A percentile compares a stretch with the other conserved stretches of the same genome.
These are phyloP conservation scores for Malassezia caprae DNA, from an alignment of 1,284 basidiomycete genomes.

Conservation along the genomic window DNA sequence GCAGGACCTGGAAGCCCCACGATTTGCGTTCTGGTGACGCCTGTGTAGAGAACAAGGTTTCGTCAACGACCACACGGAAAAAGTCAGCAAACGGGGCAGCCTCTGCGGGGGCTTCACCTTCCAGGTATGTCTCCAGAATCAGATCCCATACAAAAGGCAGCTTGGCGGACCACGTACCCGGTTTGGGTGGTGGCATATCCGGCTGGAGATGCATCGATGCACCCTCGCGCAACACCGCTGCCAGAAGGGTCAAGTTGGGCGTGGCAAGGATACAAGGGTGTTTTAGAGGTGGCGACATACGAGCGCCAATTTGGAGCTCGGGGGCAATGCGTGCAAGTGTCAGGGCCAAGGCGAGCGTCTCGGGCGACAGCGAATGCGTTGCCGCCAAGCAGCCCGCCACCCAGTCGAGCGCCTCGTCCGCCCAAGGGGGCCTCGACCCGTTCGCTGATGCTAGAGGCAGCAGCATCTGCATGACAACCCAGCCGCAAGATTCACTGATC, in stretches of 20 bases:
- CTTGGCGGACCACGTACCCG: constrained; percentile 68
- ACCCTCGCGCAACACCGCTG: constrained; percentile 51
- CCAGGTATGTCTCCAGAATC: constrained; percentile 66
- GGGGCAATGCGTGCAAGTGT: constrained; percentile 51
- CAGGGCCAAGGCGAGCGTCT: constrained; percentile 73
- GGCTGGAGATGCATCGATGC: constrained; percentile 21
- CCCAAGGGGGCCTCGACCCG: constrained; percentile 18
- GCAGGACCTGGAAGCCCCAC: constrained; percentile 89
- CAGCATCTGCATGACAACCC: constrained; percentile 58
- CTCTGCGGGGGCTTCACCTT: constrained; percentile 50
- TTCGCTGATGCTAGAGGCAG: constrained; percentile 16
- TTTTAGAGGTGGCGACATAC: constrained; percentile 71
- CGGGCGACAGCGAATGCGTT: constrained; percentile 63
- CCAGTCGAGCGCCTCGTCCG: constrained; percentile 23
- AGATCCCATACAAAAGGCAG: constrained; percentile 84
- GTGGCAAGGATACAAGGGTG: constrained; percentile 59
- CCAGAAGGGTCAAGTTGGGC: constrained; percentile 64
- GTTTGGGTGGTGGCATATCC: constrained; percentile 31
- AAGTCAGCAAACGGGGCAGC: constrained; percentile 75
- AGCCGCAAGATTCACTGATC: constrained; percentile 84
- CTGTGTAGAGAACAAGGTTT: constrained; percentile 72
- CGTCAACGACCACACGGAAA: constrained; percentile 80
- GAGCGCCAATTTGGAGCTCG: constrained; percentile 51
- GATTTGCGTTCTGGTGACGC: constrained; percentile 82
- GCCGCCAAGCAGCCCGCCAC: constrained; percentile 20